A percentile compares a stretch with the other conserved stretches of the same genome.
Conservation (phyloP, 371 early-diverging fungal genomes). For the Mucor racemosus region DNA sequence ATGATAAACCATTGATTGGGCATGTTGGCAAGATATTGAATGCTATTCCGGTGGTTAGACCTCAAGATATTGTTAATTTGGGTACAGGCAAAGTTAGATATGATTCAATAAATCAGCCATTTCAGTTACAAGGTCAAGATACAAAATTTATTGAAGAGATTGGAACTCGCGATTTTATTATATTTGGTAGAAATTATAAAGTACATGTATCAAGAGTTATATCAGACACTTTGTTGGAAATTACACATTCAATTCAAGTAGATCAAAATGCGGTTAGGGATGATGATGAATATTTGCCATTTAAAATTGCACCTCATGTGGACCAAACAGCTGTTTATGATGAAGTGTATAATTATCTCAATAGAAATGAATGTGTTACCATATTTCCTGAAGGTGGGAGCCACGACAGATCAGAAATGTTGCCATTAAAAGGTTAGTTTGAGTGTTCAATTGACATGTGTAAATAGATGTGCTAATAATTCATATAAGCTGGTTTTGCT, state of each 20-base stretch:
- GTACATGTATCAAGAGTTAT: constrained; percentile 76
- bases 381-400: constrained; percentile 98
- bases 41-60: constrained; percentile 90
- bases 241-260: constrained; percentile 43
- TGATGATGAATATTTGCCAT: constrained; percentile 28
- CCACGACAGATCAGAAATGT: constrained; percentile 93
- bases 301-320: constrained; percentile 82
- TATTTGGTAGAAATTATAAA: constrained; percentile 68
- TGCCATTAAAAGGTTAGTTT: constrained; percentile 84
- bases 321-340: constrained; percentile 88
- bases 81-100: constrained; percentile 78
- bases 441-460: background rate
- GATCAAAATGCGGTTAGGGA: constrained; percentile 41
- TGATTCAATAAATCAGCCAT: constrained; percentile 66
- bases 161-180: constrained; percentile 62
- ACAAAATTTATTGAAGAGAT: constrained; percentile 78
- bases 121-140: constrained; percentile 65
- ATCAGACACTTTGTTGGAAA: constrained; percentile 78
- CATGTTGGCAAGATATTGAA: constrained; percentile 75
- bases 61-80: constrained; percentile 83
- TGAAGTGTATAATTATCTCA: constrained; percentile 78
- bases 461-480: background rate
- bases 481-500: constrained; percentile 70
- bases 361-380: constrained; percentile 83
- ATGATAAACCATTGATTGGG: constrained; percentile 83